phyloP scores from a whole-genome alignment of 192 early-diverging fungal species.

The Gryganskiella cystojenkinii region DNA sequence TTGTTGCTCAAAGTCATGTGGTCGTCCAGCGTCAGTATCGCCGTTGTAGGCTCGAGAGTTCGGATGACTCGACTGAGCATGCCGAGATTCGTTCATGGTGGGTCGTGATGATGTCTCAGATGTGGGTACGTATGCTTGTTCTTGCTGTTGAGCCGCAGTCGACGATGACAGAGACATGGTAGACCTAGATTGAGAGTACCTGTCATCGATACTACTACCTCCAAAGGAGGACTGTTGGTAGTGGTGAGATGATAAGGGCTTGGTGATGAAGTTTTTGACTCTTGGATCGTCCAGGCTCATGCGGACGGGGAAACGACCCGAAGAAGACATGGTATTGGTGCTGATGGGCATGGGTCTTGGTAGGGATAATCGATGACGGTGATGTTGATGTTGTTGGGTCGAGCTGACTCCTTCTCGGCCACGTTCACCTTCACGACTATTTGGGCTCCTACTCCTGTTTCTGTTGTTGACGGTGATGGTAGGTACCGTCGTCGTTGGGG shows the following conservation, averaged over 20 bases:
- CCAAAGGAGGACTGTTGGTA: not conserved
- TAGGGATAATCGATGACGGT: not conserved
- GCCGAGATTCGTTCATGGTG: not conserved
- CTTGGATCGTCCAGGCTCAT: conserved; percentile 18
- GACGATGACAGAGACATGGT: no score
- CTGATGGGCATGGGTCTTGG: not conserved
- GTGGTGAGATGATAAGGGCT: not conserved
- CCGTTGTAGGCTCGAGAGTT: not conserved
- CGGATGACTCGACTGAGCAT: not conserved
- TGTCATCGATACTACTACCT: no score
- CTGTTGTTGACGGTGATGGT: not conserved
- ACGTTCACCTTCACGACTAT: no score
- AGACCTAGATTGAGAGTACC: no score
- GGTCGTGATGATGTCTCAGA: conserved; percentile 1
- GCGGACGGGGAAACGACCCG: conserved; percentile 18
- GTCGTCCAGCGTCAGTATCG: not conserved
- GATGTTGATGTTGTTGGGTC: conserved; percentile 9
- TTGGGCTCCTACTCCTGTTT: not conserved
- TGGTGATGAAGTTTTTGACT: conserved; percentile 9
- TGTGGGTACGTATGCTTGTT: not conserved
- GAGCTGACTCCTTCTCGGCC: no score
- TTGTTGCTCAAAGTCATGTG: not conserved
- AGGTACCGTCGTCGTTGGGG: no score
- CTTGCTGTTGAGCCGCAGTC: no score
- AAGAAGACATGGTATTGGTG: not conserved